A percentile compares a stretch with the other conserved stretches of the same genome.
Evolutionary conservation across 2,329 filamentous ascomycete genomes (phyloP).

Genomic region (Neofusicoccum kwambonambiense): DNA sequence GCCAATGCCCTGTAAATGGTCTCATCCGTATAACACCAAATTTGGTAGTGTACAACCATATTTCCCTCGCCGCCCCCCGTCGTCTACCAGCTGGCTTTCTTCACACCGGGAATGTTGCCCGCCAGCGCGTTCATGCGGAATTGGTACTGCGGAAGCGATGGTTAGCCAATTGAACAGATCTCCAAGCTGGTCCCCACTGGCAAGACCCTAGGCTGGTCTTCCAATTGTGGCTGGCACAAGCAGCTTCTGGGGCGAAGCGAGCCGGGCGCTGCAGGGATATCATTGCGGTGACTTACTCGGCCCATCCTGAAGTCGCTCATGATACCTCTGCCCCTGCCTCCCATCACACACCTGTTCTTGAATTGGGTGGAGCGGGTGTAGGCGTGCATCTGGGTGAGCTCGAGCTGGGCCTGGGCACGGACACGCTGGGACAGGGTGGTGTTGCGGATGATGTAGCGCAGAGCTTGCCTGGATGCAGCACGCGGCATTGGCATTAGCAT

Average conservation of each 20-base stretch:
- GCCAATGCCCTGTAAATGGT: conserved; percentile 25
- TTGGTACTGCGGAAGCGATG: conserved; percentile 65
- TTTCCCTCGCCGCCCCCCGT: background rate
- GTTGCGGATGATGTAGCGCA: conserved; percentile 85
- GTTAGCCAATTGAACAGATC: background rate
- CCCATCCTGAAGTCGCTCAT: conserved; percentile 89
- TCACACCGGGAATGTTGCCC: conserved; percentile 85
- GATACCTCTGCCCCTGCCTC: conserved; percentile 88
- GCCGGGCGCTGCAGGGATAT: background rate
- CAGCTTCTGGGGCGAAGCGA: background rate
- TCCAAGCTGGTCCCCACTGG: too few species aligned
- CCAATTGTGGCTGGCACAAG: too few species aligned
- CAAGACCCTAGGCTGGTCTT: background rate
- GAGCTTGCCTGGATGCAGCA: conserved; percentile 66
- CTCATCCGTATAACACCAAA: background rate
- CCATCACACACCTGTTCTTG: conserved; percentile 86
- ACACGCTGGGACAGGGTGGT: conserved; percentile 77
- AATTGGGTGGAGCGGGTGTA: conserved; percentile 95
- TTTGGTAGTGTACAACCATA: conserved; percentile 6
- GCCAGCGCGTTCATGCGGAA: conserved; percentile 87
- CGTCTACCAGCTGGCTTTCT: conserved; percentile 89
- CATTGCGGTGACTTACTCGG: conserved; percentile 62
- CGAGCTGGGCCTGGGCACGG: conserved; percentile 87
- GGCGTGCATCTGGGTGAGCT: conserved; percentile 91
- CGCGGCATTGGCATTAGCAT: conserved; percentile 25